Evolutionary conservation across 805 yeast genomes (phyloP), one percentile per base, ranked within the genome.

Genomic region (Wickerhamiella parazyma): DNA sequence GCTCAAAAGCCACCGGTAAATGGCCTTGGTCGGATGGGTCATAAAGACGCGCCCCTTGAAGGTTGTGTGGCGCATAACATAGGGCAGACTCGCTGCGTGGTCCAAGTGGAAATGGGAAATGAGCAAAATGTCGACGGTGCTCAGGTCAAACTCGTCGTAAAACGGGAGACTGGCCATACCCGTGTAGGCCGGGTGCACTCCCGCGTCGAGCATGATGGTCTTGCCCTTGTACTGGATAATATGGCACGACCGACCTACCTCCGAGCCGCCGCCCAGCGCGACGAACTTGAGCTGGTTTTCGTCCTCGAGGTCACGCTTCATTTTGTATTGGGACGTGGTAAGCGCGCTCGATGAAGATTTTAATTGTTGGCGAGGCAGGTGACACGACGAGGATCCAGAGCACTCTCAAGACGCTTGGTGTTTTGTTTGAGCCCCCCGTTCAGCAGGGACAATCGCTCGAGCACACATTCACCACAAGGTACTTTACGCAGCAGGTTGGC

Each of bases 1-100:
- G 48, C 86, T 79, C 45, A 91, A 63, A 36, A 91, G 71, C 97
- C 98, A 91, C 51, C 95, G 73, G 61, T 87, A 91, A 46, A 91
- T 91, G 33, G 98, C 97, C 65, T 91, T 91, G 0, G 98, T 91
- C 5, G 99, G 97, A 62, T 91, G 96, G 24, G 99, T 91, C 99
- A 91, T 91, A 60, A 89, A 89, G 4, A 91, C 98, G 39, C 95
- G 73, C 2, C 99, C 99, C 56, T 76, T 79, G 67, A 91, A 91
- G 51, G 73, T 81, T 0, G 99, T 91, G 55, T 86, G 93, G 55
- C 86, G 95, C 96, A 91, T 86, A 36, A 91, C 97, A 56, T 87
- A 91, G 0, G 99, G 99, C 45, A 91, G 69, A 0, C 96, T 85
- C 0, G 97, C 99, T 1, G 97, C 97, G 61, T 91, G 99, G 59